Base-by-base conservation (phyloP, 345 rosid species). In the Eucalyptus guilfoylei region DNA sequence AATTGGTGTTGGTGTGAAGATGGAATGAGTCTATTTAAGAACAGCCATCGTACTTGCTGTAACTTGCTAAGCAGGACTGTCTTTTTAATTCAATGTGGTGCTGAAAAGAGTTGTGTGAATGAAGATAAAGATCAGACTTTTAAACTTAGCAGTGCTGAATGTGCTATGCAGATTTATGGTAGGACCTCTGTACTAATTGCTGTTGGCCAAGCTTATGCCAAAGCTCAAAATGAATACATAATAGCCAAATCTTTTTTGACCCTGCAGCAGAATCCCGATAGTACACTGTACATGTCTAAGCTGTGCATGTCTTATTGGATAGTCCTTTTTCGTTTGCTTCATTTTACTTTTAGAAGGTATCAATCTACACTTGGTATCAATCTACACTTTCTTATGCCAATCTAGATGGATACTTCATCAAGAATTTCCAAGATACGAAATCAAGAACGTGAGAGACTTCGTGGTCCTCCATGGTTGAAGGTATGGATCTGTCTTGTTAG, bases 391-490 rank as follows among this genome's bases (percentile, higher is more conserved):
- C 93, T 92, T 17, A 90, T 94, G 97, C 90, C 94, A 93, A 95
- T 93, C 87, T 93, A 98, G 99, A 97, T 98, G 99, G 99, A 98
- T 91, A 96, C 96, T 90, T 95, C 99, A 87, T 97, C 99, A 88
- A 96, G 99, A 94, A 96, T 98, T 92, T 95, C 99, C 83, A 98
- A 97, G 94, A 98, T 98, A 89, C 91, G 99, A 89, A 97, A 90
- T 88, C 94, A 93, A 81, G 99, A 98, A 89, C 97, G 99, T 42
- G 97, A 96, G 91, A 96, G 99, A 90, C 97, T 98, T 67, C 97
- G 93, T 14, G 99, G 99, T 86, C 99, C 99, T 91, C 95, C 97
- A 58, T 97, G 99, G 99, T 89, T 98, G 92, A 96, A 96, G 97
- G 99, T 97, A 93, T 88, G 40, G 85, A 76, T 76, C 47, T 40